phyloP scores from a whole-genome alignment of 768 basidiomycete species.

The Lyophyllum decastes region DNA sequence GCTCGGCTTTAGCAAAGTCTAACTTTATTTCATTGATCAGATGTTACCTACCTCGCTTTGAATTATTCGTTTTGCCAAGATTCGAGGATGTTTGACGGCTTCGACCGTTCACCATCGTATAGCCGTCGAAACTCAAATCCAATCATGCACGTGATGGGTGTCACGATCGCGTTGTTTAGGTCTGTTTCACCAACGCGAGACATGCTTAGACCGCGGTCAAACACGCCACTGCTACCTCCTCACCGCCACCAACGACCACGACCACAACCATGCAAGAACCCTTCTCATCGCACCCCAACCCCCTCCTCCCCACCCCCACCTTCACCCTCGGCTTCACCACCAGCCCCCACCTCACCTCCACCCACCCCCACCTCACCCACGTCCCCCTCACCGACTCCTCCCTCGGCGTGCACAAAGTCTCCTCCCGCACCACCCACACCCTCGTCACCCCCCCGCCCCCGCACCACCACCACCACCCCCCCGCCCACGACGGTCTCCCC shows the following conservation, averaged over 20 bases:
- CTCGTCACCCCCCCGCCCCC: conserved; percentile 30
- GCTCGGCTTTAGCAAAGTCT: too few species aligned
- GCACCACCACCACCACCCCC: neutral
- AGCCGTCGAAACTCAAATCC: too few species aligned
- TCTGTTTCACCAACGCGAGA: neutral
- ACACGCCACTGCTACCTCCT: neutral
- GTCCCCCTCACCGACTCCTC: conserved; percentile 40
- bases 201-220: neutral
- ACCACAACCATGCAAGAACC: conserved; percentile 32
- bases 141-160: too few species aligned
- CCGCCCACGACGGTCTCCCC: conserved; percentile 4
- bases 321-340: conserved; percentile 46
- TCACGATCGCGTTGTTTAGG: neutral
- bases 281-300: too few species aligned
- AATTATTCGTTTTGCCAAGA: too few species aligned
- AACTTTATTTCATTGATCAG: too few species aligned
- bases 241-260: conserved; percentile 28
- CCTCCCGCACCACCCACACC: conserved; percentile 34
- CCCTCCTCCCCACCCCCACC: conserved; percentile 25
- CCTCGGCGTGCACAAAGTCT: conserved; percentile 52
- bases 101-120: too few species aligned
- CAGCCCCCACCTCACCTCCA: conserved; percentile 23
- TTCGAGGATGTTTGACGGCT: too few species aligned
- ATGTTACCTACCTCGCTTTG: too few species aligned
- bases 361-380: conserved; percentile 13